Conservation (phyloP, 139 green algal species). For the Asterochloris erici region DNA sequence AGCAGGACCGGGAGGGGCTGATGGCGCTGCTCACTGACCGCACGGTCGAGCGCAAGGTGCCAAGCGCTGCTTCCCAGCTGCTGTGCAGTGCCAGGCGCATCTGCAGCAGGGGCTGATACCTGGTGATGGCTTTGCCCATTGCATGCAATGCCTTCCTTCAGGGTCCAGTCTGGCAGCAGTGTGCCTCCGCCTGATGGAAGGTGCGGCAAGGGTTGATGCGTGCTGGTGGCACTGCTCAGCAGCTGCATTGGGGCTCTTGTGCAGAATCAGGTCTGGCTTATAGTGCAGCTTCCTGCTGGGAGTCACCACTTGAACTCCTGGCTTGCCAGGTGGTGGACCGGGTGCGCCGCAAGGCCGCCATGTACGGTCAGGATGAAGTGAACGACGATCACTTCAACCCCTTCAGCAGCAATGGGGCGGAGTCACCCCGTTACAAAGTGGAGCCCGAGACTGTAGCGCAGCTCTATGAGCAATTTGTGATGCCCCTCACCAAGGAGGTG, state of each 20-base stretch:
- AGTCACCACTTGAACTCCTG: not conserved
- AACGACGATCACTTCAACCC: not conserved
- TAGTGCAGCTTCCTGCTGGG: not conserved
- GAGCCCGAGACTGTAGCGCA: slow-evolving; percentile 70
- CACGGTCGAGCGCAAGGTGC: slow-evolving; percentile 67
- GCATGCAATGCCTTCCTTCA: not conserved
- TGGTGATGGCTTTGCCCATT: not conserved
- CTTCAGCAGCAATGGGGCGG: not conserved
- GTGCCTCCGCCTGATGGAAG: not conserved
- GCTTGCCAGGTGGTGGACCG: slow-evolving; percentile 73
- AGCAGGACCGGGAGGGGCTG: slow-evolving; percentile 73
- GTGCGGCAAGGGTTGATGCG: not conserved
- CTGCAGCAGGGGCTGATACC: not conserved
- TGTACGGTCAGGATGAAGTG: slow-evolving; percentile 81
- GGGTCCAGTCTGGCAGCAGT: not conserved
- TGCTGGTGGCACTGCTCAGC: not conserved
- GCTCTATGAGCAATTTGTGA: slow-evolving; percentile 90
- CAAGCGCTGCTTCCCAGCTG: too few relatives aligned
- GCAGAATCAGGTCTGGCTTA: not conserved
- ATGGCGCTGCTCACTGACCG: slow-evolving; percentile 90
- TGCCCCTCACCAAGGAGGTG: slow-evolving; percentile 98
- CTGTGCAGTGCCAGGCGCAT: not conserved
- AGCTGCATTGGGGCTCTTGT: not conserved
- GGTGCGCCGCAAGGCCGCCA: slow-evolving; percentile 84
- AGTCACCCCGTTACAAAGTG: slow-evolving; percentile 52